Conservation (phyloP, 257 asterid genomes). For the Ilex aquifolium region DNA sequence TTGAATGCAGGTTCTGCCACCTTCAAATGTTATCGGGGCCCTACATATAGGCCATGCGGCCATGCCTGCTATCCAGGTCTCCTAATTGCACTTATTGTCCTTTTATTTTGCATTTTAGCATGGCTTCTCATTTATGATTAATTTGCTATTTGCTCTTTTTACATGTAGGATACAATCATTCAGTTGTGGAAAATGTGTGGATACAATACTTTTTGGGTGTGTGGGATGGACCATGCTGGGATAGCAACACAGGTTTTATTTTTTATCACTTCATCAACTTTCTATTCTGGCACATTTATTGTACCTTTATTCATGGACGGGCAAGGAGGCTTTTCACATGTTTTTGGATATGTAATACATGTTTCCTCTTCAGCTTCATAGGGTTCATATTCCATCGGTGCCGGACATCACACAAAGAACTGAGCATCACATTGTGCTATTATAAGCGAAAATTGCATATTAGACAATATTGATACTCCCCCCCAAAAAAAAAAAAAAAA, state of each 20-base stretch:
- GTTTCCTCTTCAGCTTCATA: too few species aligned
- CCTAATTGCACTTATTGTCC: neutral
- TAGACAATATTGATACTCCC: too few species aligned
- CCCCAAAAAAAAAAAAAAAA: too few species aligned
- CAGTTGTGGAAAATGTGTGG: constrained; percentile 99
- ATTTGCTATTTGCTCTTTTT: constrained; percentile 8
- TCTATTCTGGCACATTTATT: too few species aligned
- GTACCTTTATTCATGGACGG: too few species aligned
- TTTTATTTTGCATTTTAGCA: constrained; percentile 3
- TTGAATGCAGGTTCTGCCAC: constrained; percentile 71
- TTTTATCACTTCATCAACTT: neutral
- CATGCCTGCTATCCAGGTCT: constrained; percentile 90
- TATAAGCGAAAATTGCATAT: too few species aligned
- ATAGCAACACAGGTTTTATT: constrained; percentile 85
- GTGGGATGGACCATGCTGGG: constrained; percentile 94
- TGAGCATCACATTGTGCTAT: too few species aligned
- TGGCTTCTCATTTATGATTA: constrained; percentile 4
- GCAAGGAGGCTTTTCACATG: too few species aligned
- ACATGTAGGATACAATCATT: constrained; percentile 77
- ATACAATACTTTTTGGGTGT: constrained; percentile 85
- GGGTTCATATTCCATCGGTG: too few species aligned
- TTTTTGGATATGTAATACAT: too few species aligned
- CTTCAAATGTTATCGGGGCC: constrained; percentile 96
- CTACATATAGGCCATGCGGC: constrained; percentile 96
- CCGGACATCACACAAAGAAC: too few species aligned